Base-by-base conservation (phyloP, 768 basidiomycete species). In the Boletus barrowsii region DNA sequence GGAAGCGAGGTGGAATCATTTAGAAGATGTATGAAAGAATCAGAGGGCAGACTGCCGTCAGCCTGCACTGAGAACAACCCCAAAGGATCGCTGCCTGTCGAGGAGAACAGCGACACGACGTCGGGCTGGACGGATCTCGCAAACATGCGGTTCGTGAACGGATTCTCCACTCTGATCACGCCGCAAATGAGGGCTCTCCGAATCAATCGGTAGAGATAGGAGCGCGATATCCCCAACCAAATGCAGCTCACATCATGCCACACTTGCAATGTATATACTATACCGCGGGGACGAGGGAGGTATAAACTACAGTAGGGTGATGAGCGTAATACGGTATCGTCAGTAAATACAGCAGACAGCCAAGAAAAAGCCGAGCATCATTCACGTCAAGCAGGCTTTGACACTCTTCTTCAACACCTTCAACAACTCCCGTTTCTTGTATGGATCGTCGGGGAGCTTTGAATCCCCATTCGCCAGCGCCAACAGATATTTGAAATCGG, bases 401-500 rank as follows among this genome's bases (percentile, higher is more conserved):
- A 74, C 75, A n/a, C 73, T 66, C 5, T 59, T 64, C 66, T 81
- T 88, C 67, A 91, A 62, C 41, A 79, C 69, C 46, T 56, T 73
- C 46, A 92, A 63, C 11, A 87, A 72, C 61, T 84, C 80, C 59
- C 73, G 74, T 54, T 73, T 74, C 61, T 78, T 76, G 15, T 79
- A 79, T 5, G 72, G 66, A 65, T 89, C 79, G 18, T 77, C 76
- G 1, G 85, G 81, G 58, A 88, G 65, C 43, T 74, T 64, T 5
- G 73, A 53, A 56, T 79, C 74, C 5, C 86, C 86, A 5, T 69
- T 79, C 10, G 79, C 87, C 30, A 89, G 65, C 45, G 79, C 80
- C 59, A 82, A 76, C 42, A 98, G 77, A 70, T 87, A 96, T 1
- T 81, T 83, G 67, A 97, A 95, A 69, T 98, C 95, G 3, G 94